Percentiles rank a stretch among this genome's conserved stretches.
Evolutionary conservation across 2,329 filamentous ascomycete species (phyloP).

Genomic region (Drechslerella dactyloides): DNA sequence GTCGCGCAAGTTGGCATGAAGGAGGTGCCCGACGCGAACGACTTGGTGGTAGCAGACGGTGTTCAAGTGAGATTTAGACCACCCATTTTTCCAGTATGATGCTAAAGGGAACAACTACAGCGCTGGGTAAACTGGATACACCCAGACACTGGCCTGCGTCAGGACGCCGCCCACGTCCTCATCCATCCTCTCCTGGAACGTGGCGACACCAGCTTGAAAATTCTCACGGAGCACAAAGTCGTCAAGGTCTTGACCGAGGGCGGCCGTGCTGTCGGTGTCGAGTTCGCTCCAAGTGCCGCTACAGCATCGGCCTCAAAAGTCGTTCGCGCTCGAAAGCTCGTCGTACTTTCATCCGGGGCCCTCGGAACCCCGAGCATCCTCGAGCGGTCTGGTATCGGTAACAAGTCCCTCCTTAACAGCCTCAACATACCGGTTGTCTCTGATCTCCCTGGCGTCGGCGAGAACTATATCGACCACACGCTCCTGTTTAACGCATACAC

Average conservation of each 20-base stretch:
- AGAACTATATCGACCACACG: slow-evolving; percentile 66
- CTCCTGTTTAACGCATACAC: slow-evolving; percentile 64
- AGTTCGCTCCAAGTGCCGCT: slow-evolving; percentile 64
- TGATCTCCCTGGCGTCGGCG: slow-evolving; percentile 64
- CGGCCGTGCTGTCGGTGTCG: slow-evolving; percentile 66
- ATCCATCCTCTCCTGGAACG: slow-evolving; percentile 63
- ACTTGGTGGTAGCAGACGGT: slow-evolving; percentile 25
- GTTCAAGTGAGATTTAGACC: slow-evolving; percentile 11
- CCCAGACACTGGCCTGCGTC: slow-evolving; percentile 62
- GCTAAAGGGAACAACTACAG: slow-evolving; percentile 7
- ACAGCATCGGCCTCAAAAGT: slow-evolving; percentile 56
- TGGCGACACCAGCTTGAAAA: slow-evolving; percentile 65
- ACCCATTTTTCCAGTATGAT: slow-evolving; percentile 8
- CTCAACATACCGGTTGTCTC: slow-evolving; percentile 61
- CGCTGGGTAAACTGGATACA: slow-evolving; percentile 53
- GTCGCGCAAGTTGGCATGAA: slow-evolving; percentile 61
- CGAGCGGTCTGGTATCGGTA: slow-evolving; percentile 69
- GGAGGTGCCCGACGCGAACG: slow-evolving; percentile 34
- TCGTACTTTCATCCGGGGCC: slow-evolving; percentile 63
- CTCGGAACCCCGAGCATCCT: slow-evolving; percentile 65
- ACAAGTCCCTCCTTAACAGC: slow-evolving; percentile 61
- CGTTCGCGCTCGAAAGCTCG: slow-evolving; percentile 65
- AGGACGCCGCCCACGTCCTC: slow-evolving; percentile 66
- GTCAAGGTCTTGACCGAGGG: slow-evolving; percentile 64
- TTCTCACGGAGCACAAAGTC: slow-evolving; percentile 67